A percentile compares a stretch with the other conserved stretches of the same genome.
Evolutionary conservation across 164 flowering plant species (phyloP).

Genomic region (Vitis vinifera): ASM3070453v1 NC_081814.1:5545501-5546000

Average conservation of each 20-base stretch:
- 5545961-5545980: too few species aligned
- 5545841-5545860: constrained; percentile 29
- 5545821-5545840: constrained; percentile 9
- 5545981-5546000: too few species aligned
- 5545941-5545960: too few species aligned
- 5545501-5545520: constrained; percentile 28
- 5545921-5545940: too few species aligned
- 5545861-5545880: constrained; percentile 24
- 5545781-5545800: constrained; percentile 45
- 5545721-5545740: background rate
- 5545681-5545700: constrained; percentile 33
- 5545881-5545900: constrained; percentile 21
- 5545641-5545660: background rate
- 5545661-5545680: background rate
- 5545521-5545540: background rate
- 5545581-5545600: too few species aligned
- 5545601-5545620: too few species aligned
- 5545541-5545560: too few species aligned
- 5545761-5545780: constrained; percentile 24
- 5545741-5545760: constrained; percentile 5
- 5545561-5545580: too few species aligned
- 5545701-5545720: constrained; percentile 12
- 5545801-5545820: constrained; percentile 38
- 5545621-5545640: too few species aligned
- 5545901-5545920: background rate